Evolutionary conservation across 73 alveolate genomes (phyloP).

Genomic region (Stentor coeruleus): DNA sequence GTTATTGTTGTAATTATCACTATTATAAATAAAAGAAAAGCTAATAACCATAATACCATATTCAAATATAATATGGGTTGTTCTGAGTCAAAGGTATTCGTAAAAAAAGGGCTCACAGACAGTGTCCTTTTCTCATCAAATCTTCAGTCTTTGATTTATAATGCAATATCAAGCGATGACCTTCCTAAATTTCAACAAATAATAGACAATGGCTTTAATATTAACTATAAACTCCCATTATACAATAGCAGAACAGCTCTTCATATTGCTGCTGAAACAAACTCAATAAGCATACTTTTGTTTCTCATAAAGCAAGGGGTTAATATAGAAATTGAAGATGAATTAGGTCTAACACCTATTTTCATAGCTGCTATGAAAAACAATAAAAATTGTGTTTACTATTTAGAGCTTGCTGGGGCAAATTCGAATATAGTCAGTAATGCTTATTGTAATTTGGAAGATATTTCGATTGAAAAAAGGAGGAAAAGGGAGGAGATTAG

Average conservation of each 20-base stretch:
- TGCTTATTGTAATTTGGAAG: background rate
- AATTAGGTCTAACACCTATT: background rate
- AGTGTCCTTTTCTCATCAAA: background rate
- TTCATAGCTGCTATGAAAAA: background rate
- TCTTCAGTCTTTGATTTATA: background rate
- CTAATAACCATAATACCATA: background rate
- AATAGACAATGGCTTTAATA: background rate
- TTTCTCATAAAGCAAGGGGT: background rate
- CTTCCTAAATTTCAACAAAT: background rate
- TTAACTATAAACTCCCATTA: background rate
- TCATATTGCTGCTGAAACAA: background rate
- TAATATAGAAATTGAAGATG: background rate
- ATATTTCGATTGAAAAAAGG: background rate
- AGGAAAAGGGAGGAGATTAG: background rate
- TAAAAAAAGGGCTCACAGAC: background rate
- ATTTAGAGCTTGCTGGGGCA: background rate
- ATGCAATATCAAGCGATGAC: background rate
- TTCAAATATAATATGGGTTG: constrained; percentile 4
- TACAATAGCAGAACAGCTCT: background rate
- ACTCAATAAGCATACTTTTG: too few species aligned
- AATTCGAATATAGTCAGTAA: background rate
- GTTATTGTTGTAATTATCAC: too few species aligned
- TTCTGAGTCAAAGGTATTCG: background rate
- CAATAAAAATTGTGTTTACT: background rate
- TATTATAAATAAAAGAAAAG: too few species aligned